Evolutionary conservation across 2,329 filamentous ascomycete genomes (phyloP), one percentile per base, ranked within the genome.

Genomic region (Albifimbria verrucaria): DNA sequence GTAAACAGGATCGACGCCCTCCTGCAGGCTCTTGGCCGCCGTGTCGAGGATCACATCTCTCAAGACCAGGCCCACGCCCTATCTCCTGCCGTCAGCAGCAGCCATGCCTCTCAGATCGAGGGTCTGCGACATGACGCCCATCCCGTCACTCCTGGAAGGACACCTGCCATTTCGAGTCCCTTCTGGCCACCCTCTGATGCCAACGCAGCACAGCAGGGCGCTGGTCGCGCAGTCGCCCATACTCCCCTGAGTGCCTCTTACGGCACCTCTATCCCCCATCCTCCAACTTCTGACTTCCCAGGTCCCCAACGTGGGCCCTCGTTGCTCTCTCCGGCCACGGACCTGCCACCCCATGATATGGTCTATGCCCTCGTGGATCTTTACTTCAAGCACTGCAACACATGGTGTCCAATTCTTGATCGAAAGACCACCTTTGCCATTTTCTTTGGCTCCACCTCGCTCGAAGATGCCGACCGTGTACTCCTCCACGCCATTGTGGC

Each of bases 351-450:
- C 0, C 82, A 84, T 55, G 82, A 85, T 56, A 71, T 85, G 12
- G 65, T 85, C 3, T 85, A 84, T 55, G 79, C 77, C 2, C 68
- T 86, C 2, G 80, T 83, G 17, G 81, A 85, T 55, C 69, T 85
- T 7, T 86, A 82, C 66, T 85, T 86, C 70, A 83, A 83, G 59
- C 81, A 86, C 62, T 80, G 83, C 63, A 85, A 85, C 58, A 81
- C 82, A 0, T 86, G 82, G 82, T 76, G 73, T 48, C 73, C 73
- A 0, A 74, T 76, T 12, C 67, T 76, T 11, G 73, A 76, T 43
- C 68, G 73, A 7, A 74, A 76, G 52, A 71, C 73, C 0, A 75
- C 71, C 15, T 69, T 74, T 60, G 60, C 66, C 2, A 64, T 60
- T 20, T 70, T 76, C 52, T 76, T 76, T 39, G 72, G 71, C 2